phyloP scores from a whole-genome alignment of 768 basidiomycete genomes.

The Pleurotus sapidus region DNA sequence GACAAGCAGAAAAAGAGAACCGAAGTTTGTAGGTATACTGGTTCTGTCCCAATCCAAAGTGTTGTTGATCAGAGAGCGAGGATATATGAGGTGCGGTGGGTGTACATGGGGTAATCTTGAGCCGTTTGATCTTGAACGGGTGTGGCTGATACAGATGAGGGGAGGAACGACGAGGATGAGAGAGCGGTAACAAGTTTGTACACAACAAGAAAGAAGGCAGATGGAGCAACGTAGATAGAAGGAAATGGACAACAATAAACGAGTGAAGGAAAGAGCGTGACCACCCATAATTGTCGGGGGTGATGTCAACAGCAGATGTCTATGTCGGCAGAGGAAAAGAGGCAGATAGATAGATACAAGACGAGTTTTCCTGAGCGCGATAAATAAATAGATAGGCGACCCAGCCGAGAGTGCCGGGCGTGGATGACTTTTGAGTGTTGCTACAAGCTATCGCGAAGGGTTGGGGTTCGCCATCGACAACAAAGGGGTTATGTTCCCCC shows the following conservation, averaged over 20 bases:
- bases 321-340: too few relatives aligned
- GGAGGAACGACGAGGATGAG: not conserved
- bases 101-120: conserved; percentile 3
- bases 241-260: not conserved
- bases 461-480: conserved; percentile 25
- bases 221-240: not conserved
- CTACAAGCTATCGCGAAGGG: not conserved
- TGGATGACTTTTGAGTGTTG: not conserved
- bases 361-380: not conserved
- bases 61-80: conserved; percentile 1
- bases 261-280: not conserved
- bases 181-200: conserved; percentile 7
- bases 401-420: not conserved
- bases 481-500: conserved; percentile 24
- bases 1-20: not conserved
- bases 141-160: conserved; percentile 2
- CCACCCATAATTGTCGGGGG: too few relatives aligned
- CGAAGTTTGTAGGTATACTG: conserved; percentile 1
- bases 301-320: too few relatives aligned
- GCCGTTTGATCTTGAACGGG: not conserved
- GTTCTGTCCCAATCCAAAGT: conserved; percentile 5
- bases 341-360: too few relatives aligned
- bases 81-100: conserved; percentile 2
- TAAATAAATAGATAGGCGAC: not conserved
- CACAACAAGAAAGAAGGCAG: conserved; percentile 4